Evolutionary conservation across 148 eudicot species (phyloP).

Genomic region (Camellia granthamiana): DNA sequence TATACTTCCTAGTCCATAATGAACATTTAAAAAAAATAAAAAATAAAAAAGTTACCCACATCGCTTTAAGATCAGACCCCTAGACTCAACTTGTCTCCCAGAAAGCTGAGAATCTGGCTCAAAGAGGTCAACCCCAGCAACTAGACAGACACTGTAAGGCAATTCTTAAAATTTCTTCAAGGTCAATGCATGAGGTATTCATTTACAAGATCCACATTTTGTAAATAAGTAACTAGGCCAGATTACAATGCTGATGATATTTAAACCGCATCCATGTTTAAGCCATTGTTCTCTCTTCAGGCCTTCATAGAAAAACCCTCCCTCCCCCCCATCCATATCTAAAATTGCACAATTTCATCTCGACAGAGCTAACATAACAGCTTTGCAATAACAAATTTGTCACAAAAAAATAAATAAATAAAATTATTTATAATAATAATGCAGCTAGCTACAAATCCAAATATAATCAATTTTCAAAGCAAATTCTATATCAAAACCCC

Average conservation of each 20-base stretch:
- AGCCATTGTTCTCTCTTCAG: not conserved
- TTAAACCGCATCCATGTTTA: not conserved
- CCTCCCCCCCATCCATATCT: too few species aligned
- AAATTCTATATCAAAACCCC: not conserved
- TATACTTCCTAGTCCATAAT: not conserved
- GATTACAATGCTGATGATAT: not conserved
- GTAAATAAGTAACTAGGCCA: not conserved
- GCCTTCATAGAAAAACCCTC: not conserved
- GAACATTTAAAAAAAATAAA: not conserved
- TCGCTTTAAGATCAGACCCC: not conserved
- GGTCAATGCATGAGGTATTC: not conserved
- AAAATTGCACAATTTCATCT: not conserved
- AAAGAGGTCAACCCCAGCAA: not conserved
- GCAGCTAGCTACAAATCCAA: not conserved
- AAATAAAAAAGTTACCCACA: not conserved
- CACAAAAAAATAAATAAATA: too few species aligned
- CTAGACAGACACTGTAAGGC: not conserved
- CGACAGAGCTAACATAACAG: constrained; percentile 1
- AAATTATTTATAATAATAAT: not conserved
- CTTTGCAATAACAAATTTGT: not conserved
- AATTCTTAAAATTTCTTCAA: not conserved
- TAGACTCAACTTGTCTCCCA: not conserved
- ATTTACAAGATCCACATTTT: not conserved
- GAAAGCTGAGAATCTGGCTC: not conserved
- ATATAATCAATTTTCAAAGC: not conserved